Evolutionary conservation across 805 yeast species (phyloP), one percentile per base, ranked within the genome.

Genomic region (Hanseniaspora pseudoguilliermondii): DNA sequence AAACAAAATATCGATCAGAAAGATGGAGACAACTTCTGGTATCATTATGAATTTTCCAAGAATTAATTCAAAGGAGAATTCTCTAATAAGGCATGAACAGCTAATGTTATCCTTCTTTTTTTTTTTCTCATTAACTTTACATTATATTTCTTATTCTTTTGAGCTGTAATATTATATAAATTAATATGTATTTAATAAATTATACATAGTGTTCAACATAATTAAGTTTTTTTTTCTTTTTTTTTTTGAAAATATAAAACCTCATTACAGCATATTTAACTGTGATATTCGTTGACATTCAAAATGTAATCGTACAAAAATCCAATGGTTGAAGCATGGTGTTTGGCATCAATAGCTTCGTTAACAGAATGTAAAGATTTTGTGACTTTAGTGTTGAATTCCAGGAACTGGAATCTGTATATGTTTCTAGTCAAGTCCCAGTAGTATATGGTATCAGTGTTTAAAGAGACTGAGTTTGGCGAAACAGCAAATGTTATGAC

Each of bases 361-460:
- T 84, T 77, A 20, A 83, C 82, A 35, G 84, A 79, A 68, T 84
- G 91, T 44, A 74, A 69, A 46, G 75, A 71, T 35, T 66, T 59
- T 38, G 64, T 43, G 2, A 59, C 57, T 13, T 58, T 58, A 4
- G 49, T 50, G 39, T 58, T 59, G 1, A 61, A 48, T 20, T 64
- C 59, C 15, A 64, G 55, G 13, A 64, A 69, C 57, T 62, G 59
- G 52, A 69, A 80, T 61, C 86, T 73, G 70, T 73, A 81, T 56
- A 81, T 79, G 64, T 79, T 73, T 54, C 68, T 69, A 16, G 82
- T 73, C 62, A 81, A 69, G 53, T 72, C 66, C 82, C 83, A 79
- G 65, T 81, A 81, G 60, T 76, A 70, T 59, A 74, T 73, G 13
- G 85, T 80, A 65, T 81, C 86, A 2, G 86, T 81, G 64, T 81